phyloP scores from a whole-genome alignment of 2,329 filamentous ascomycete genomes.

The Pleomassaria siparia region DNA sequence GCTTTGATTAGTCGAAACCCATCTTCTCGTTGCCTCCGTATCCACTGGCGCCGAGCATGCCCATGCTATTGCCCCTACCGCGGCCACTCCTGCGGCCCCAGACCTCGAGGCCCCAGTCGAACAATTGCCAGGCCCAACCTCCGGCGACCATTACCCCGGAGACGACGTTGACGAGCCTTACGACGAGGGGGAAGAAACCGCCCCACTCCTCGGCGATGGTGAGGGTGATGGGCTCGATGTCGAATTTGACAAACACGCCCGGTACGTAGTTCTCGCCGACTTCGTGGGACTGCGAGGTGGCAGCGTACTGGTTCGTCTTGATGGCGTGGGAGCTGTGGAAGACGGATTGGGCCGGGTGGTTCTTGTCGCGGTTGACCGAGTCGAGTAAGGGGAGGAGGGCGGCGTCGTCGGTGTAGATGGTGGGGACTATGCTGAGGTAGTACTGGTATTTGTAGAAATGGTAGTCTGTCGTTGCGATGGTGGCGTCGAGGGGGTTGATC shows the following conservation, averaged over 20 bases:
- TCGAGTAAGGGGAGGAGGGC: conserved; percentile 51
- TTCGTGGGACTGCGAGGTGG: conserved; percentile 79
- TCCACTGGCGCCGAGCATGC: conserved; percentile 48
- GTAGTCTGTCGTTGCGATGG: conserved; percentile 69
- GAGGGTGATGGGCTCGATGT: conserved; percentile 93
- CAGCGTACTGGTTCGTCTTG: conserved; percentile 96
- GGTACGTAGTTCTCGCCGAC: conserved; percentile 73
- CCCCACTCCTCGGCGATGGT: conserved; percentile 81
- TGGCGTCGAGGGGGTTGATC: conserved; percentile 90
- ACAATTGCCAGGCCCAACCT: conserved; percentile 88
- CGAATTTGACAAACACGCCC: conserved; percentile 97
- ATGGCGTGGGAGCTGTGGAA: conserved; percentile 59
- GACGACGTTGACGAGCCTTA: conserved; percentile 87
- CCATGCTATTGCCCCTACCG: conserved; percentile 46
- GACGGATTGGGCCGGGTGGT: conserved; percentile 39
- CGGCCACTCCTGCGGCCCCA: conserved; percentile 45
- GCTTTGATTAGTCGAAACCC: conserved; percentile 16
- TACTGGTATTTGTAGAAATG: conserved; percentile 98
- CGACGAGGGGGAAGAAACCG: conserved; percentile 70
- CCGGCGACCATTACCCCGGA: conserved; percentile 89
- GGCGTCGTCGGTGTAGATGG: conserved; percentile 70
- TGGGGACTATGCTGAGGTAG: conserved; percentile 93
- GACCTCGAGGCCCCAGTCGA: conserved; percentile 67
- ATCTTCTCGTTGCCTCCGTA: conserved; percentile 17
- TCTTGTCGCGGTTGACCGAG: conserved; percentile 38